Evolutionary conservation across 768 basidiomycete species (phyloP), one percentile per base, ranked within the genome.

Genomic region (Macrolepiota dolichaula): DNA sequence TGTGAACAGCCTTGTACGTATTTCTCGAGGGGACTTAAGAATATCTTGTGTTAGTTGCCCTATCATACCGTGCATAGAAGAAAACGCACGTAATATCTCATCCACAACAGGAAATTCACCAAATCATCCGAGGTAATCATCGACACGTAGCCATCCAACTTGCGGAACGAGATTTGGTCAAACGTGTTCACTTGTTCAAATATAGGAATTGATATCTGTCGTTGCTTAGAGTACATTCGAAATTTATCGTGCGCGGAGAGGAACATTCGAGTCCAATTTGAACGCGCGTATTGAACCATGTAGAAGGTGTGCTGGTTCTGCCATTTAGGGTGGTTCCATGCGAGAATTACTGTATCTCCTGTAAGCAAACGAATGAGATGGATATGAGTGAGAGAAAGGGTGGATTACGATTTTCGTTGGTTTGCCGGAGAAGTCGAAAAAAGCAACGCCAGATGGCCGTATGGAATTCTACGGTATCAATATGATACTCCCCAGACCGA

Each of bases 401-500:
- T 7, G 29, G 29, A 32, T 27, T 12, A 32, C 12, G n/a, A 12
- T n/a, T 29, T 17, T 51, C 25, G 15, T 51, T 51, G 13, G n/a
- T 7, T 51, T 51, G 32, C 11, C 50, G 25, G 10, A 51, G 29
- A 13, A 29, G 15, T 9, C 50, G 50, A 15, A 51, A 35, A 25
- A 11, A 51, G 15, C 27, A 29, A 2, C 32, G 29, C 50, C 50
- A 51, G 6, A 51, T 13, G 15, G 7, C 15, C n/a, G 50, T 51
- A 29, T 47, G 22, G 6, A 19, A 44, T 10, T 40, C 36, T 47
- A 25, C 13, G 22, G 54, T 12, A 54, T 66, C 59, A 12, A 68
- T 42, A 25, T 25, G 49, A 36, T 44, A 64, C 29, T 40, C 19
- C 1, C 51, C 47, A 19, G 64, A 64, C 9, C 65, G 64, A 36